phyloP scores from a whole-genome alignment of 148 eudicot genomes.

The Tetragonia tetragonoides region DNA sequence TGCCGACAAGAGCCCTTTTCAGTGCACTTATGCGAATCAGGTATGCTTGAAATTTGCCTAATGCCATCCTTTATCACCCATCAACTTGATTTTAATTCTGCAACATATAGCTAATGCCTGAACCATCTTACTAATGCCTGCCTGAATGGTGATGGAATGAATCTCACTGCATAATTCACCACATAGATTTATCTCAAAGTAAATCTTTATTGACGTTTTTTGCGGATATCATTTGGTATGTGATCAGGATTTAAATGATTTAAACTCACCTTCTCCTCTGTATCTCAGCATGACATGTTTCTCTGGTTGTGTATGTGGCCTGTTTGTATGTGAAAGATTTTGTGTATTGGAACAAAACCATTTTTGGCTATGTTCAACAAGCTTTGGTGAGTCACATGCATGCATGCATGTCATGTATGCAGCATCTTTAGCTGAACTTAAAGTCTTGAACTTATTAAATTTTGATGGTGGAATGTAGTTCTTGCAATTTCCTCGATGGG shows the following conservation, averaged over 20 bases:
- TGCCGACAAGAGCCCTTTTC: constrained; percentile 79
- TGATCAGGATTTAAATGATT: too few species aligned
- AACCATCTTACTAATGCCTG: not conserved
- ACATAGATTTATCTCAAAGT: not conserved
- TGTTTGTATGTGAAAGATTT: not conserved
- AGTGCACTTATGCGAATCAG: constrained; percentile 72
- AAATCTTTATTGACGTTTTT: too few species aligned
- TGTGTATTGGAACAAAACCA: not conserved
- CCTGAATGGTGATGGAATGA: not conserved
- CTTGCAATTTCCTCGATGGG: not conserved
- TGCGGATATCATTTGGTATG: too few species aligned
- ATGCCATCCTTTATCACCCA: not conserved
- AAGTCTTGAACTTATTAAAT: not conserved
- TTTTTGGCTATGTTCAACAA: not conserved
- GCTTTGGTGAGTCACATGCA: not conserved
- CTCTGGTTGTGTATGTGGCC: not conserved
- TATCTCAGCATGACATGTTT: not conserved
- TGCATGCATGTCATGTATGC: not conserved
- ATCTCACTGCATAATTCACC: not conserved
- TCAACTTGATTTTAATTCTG: constrained; percentile 2
- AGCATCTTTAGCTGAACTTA: not conserved
- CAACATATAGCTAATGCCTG: not conserved
- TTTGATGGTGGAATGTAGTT: not conserved
- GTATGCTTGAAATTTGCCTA: constrained; percentile 24
- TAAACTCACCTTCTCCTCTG: too few species aligned